Conservation (phyloP, 2,329 filamentous ascomycete species). For the Aschersonia sp. region DNA sequence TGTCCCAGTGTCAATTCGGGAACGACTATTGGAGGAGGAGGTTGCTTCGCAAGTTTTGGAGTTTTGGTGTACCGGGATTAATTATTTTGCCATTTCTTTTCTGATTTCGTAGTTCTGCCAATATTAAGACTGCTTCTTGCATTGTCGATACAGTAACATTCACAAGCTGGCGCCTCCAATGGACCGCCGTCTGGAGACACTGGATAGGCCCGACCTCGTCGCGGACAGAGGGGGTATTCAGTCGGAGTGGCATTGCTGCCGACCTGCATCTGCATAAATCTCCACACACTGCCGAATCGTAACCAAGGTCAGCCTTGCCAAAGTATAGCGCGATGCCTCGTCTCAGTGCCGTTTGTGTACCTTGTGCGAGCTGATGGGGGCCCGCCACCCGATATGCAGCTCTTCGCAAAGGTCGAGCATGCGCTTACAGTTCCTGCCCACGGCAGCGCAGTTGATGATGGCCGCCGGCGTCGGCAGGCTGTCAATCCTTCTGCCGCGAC, state of each 20-base stretch:
- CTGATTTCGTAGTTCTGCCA: too few species aligned
- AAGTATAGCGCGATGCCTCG: not conserved
- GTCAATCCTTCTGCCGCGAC: slow-evolving; percentile 42
- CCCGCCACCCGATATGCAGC: slow-evolving; percentile 52
- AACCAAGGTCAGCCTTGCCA: slow-evolving; percentile 33
- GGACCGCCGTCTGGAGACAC: too few species aligned
- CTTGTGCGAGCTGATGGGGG: slow-evolving; percentile 78
- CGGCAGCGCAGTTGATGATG: slow-evolving; percentile 52
- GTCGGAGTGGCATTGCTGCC: too few species aligned
- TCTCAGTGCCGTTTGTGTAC: slow-evolving; percentile 40
- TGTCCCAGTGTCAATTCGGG: not conserved
- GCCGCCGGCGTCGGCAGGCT: slow-evolving; percentile 52
- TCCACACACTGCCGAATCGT: slow-evolving; percentile 39
- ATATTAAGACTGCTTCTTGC: too few species aligned
- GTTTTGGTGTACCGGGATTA: too few species aligned
- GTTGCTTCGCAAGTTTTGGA: not conserved
- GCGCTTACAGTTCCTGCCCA: slow-evolving; percentile 51
- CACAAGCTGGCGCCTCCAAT: too few species aligned
- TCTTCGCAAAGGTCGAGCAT: slow-evolving; percentile 52
- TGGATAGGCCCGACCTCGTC: too few species aligned
- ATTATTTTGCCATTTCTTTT: too few species aligned
- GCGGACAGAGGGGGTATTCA: too few species aligned
- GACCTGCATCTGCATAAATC: slow-evolving; percentile 35
- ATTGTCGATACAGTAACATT: too few species aligned
- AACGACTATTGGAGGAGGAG: not conserved